A percentile compares a stretch with the other conserved stretches of the same genome.
These are phyloP conservation scores for Chamaecrista fasciculata DNA, from an alignment of 306 rosid species.

Conservation along the genomic window DNA sequence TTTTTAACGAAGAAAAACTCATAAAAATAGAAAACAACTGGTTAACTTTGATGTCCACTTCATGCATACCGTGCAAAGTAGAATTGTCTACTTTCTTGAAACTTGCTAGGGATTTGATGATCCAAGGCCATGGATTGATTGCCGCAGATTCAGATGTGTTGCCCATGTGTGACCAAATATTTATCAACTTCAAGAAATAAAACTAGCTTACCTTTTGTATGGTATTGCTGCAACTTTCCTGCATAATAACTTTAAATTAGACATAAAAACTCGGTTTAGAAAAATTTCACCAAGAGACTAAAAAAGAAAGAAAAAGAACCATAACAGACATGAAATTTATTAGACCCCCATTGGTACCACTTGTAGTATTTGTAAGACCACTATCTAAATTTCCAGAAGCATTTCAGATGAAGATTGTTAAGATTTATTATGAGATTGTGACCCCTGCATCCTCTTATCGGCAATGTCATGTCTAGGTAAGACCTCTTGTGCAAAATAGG, in stretches of 20 bases:
- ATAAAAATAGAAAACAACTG: background rate
- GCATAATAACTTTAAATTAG: background rate
- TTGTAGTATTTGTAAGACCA: slow-evolving; percentile 29
- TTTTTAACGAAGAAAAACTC: background rate
- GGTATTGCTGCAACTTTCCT: background rate
- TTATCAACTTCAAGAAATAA: too few species aligned
- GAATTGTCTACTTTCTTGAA: slow-evolving; percentile 31
- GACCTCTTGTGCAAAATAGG: slow-evolving; percentile 40
- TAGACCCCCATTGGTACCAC: slow-evolving; percentile 33
- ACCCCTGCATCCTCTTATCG: slow-evolving; percentile 75
- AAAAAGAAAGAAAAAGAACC: too few species aligned
- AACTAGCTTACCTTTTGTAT: background rate
- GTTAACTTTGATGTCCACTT: background rate
- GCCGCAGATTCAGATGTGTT: slow-evolving; percentile 31
- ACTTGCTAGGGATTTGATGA: slow-evolving; percentile 61
- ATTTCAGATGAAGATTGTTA: slow-evolving; percentile 41
- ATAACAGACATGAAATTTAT: too few species aligned
- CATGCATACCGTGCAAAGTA: slow-evolving; percentile 47
- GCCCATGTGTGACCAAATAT: slow-evolving; percentile 40
- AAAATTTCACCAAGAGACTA: background rate
- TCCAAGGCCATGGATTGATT: slow-evolving; percentile 63
- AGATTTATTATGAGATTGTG: slow-evolving; percentile 40
- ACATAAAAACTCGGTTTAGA: background rate
- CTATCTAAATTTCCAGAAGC: slow-evolving; percentile 39
- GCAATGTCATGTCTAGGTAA: slow-evolving; percentile 69